Conservation (phyloP, 2,329 filamentous ascomycete genomes). For the Massarina eburnea region DNA sequence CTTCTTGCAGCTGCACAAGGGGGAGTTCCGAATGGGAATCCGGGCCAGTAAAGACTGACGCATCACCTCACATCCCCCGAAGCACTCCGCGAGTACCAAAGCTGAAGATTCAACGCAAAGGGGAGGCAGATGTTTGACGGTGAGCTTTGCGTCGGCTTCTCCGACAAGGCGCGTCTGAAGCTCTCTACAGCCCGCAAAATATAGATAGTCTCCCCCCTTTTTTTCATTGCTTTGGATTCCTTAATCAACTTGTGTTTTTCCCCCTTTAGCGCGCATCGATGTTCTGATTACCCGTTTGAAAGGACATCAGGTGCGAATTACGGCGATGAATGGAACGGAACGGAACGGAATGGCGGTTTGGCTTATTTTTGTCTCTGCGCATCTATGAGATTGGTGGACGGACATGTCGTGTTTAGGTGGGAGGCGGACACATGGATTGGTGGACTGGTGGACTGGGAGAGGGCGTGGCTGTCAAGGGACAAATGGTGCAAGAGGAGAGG, state of each 20-base stretch:
- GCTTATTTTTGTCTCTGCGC: too few relatives aligned
- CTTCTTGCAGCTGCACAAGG: slow-evolving; percentile 16
- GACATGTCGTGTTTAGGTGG: too few relatives aligned
- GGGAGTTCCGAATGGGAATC: slow-evolving; percentile 22
- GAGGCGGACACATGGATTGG: too few relatives aligned
- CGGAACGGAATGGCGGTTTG: not conserved
- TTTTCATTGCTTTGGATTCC: slow-evolving; percentile 29
- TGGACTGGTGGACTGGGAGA: too few relatives aligned
- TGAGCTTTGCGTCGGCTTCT: too few relatives aligned
- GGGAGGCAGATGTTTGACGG: too few relatives aligned
- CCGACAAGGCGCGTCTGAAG: too few relatives aligned
- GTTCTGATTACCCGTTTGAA: not conserved
- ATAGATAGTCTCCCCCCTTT: slow-evolving; percentile 24
- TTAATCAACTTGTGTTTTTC: slow-evolving; percentile 14
- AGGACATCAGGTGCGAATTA: not conserved
- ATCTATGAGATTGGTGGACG: too few relatives aligned
- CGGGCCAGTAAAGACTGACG: slow-evolving; percentile 18
- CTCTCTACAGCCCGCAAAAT: slow-evolving; percentile 2
- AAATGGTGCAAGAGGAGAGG: too few relatives aligned
- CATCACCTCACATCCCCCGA: not conserved
- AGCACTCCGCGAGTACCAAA: too few relatives aligned
- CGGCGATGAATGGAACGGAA: not conserved
- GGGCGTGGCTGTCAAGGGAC: too few relatives aligned
- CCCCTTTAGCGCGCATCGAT: slow-evolving; percentile 36
- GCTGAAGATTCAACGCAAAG: too few relatives aligned